Evolutionary conservation across 2,329 filamentous ascomycete genomes (phyloP), one percentile per base, ranked within the genome.

Genomic region (Cladophialophora chaetospira): DNA sequence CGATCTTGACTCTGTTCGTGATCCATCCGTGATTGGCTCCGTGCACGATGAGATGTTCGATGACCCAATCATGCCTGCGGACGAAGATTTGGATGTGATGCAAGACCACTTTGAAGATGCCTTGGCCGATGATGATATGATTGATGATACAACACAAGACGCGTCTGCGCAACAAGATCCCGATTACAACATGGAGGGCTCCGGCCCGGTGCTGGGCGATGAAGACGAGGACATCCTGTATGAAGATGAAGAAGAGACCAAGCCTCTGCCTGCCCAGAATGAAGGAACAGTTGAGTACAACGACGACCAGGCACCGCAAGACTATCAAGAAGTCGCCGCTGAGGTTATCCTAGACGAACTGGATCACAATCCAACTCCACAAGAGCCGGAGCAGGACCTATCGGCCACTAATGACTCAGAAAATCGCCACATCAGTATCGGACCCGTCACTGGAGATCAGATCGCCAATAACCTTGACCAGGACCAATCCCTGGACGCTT

Each of bases 121-220:
- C 68, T 54, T 75, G 61, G 60, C 72, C 73, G 10, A 71, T 71
- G 49, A 75, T 58, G 31, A 75, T 66, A 55, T 74, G 69, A 50
- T 73, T 63, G 25, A 70, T 55, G 38, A 73, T 13, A 25, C 42
- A 9, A 28, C n/a, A 60, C 54, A 71, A 69, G 53, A 54, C 10
- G n/a, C 25, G 8, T 9, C 19, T 10, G 51, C 51, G 6, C 52
- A 48, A 26, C 36, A 35, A 4, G 59, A 58, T 13, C 15, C 36
- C 15, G 61, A 63, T 31, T 61, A 53, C 53, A 58, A 58, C 23
- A 63, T 63, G 57, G 60, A 58, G 38, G 47, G 46, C 15, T 53
- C 45, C 25, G 57, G 57, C 31, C 52, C 47, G 50, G 36, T 31
- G 33, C 58, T 47, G 55, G 51, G 49, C 33, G 62, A 62, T 45